Base-by-base conservation (phyloP, 352 stramenopile species). In the Pythium periplocum region DNA sequence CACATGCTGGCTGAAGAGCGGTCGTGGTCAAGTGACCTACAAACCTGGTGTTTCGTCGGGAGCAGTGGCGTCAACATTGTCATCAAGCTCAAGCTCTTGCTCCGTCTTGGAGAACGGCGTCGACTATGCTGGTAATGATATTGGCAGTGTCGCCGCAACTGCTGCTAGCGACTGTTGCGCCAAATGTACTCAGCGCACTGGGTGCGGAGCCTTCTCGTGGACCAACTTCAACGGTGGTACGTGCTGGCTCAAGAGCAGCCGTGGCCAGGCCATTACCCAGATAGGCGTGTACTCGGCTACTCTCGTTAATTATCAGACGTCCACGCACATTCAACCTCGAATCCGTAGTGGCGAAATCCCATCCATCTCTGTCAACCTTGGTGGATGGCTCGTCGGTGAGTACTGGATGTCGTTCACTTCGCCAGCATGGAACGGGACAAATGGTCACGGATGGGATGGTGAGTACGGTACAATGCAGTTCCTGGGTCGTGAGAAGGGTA, bases 331-430 rank as follows among this genome's bases (percentile, higher is more conserved):
- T 7, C 68, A 76, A 33, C 17, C 39, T 34, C 55, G 48, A 32
- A 58, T 72, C 46, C 64, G 64, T 17, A 44, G 26, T 8, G 64
- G 64, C n/a, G 48, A 55, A 7, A 49, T 72, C n/a, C 41, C 48
- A 4, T 30, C 44, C 12, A 66, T 66, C 10, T 71, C 74, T 6
- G 76, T 87, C 42, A 90, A 90, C 61, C 62, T 90, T 39, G 79
- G 76, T 9, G 72, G 57, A 39, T 64, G 57, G 57, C 57, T 64
- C 45, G 51, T 64, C 45, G 39, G 10, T 32, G 57, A 64, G 77
- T 53, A 69, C 44, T 88, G 75, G 61, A 87, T 92, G 64, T 79
- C 69, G 9, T 66, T 62, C 31, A 63, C 61, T 4, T 76, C 70
- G 6, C 75, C 69, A 7, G 69, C 86, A 58, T 88, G 91, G 69